Evolutionary conservation across 2,329 filamentous ascomycete species (phyloP).

Genomic region (Pseudopyricularia javanii): DNA sequence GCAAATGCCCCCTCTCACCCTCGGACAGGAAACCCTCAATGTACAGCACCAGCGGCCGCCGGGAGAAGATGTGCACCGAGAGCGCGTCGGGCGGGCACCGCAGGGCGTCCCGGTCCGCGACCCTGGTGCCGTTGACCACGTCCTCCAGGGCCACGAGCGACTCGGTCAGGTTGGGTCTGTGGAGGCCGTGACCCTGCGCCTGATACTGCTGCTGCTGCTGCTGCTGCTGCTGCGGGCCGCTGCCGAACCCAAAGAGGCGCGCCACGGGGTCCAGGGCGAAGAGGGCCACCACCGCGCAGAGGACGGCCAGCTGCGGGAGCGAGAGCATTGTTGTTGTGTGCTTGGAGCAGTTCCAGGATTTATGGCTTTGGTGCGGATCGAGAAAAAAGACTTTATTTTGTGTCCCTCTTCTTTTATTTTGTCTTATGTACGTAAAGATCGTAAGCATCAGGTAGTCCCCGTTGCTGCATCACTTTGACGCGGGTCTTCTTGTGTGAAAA

Average conservation of each 20-base stretch:
- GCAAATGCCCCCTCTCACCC: slow-evolving; percentile 31
- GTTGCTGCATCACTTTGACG: too few relatives aligned
- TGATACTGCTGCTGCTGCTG: not conserved
- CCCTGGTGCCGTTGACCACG: not conserved
- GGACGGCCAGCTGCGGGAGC: slow-evolving; percentile 30
- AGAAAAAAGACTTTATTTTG: too few relatives aligned
- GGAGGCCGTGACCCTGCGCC: slow-evolving; percentile 1
- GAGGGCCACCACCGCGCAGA: slow-evolving; percentile 27
- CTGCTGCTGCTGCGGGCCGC: not conserved
- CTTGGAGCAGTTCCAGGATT: too few relatives aligned
- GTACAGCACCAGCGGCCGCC: slow-evolving; percentile 39
- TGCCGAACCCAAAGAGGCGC: slow-evolving; percentile 16
- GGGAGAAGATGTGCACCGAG: slow-evolving; percentile 32
- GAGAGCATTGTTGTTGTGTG: slow-evolving; percentile 11
- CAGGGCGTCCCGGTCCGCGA: slow-evolving; percentile 16
- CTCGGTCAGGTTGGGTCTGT: slow-evolving; percentile 33
- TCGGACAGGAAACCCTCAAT: slow-evolving; percentile 35
- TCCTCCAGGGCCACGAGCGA: slow-evolving; percentile 36
- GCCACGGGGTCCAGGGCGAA: slow-evolving; percentile 31
- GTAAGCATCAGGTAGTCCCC: too few relatives aligned
- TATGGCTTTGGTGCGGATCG: too few relatives aligned
- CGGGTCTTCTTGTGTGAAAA: too few relatives aligned
- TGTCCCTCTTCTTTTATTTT: too few relatives aligned
- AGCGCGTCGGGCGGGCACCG: slow-evolving; percentile 29
- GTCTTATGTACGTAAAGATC: too few relatives aligned